Evolutionary conservation across 805 yeast species (phyloP), one percentile per base, ranked within the genome.

Genomic region (Spathaspora boniae): DNA sequence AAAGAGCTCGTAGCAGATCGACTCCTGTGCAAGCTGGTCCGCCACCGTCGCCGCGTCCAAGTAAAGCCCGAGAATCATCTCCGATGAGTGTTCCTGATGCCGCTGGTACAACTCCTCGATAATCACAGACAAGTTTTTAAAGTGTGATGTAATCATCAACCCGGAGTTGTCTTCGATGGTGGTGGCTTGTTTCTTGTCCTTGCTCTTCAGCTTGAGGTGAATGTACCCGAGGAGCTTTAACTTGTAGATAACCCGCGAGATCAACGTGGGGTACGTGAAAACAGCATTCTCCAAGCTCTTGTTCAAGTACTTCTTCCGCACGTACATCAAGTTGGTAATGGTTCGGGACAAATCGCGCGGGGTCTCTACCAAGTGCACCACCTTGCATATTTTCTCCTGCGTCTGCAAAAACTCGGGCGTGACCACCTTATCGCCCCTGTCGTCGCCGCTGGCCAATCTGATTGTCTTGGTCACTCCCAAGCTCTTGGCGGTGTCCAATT

Each of bases 1-100:
- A 57, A 82, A 86, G 51, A 87, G 80, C 60, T 93, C 98, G 60
- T 86, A 86, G 11, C 91, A 69, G 20, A 87, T 78, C 41, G 83
- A 87, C 39, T 80, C 82, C 25, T 80, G 65, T 12, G 71, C 65
- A 18, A 82, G 65, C 56, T 85, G 91, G 54, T 93, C 96, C 0
- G 97, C 91, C 3, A 86, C 58, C 11, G 76, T 62, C 0, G 95
- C 96, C 25, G 82, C 72, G 33, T 78, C 69, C 36, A 86, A 63
- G 52, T 83, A 75, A 27, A 80, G 51, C 49, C 74, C 65, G 40
- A 83, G 44, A 47, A 68, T 56, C 12, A 58, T 44, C 27, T 60
- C 64, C 3, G 66, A 55, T 26, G 53, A 50, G 36, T 35, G 45
- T 28, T 58, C 57, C 26, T 56, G 60, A 40, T 63, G 62, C 42